Evolutionary conservation across 1,139 yeast genomes (phyloP), one percentile per base, ranked within the genome.

Genomic region (Suhomyces terraborum): DNA sequence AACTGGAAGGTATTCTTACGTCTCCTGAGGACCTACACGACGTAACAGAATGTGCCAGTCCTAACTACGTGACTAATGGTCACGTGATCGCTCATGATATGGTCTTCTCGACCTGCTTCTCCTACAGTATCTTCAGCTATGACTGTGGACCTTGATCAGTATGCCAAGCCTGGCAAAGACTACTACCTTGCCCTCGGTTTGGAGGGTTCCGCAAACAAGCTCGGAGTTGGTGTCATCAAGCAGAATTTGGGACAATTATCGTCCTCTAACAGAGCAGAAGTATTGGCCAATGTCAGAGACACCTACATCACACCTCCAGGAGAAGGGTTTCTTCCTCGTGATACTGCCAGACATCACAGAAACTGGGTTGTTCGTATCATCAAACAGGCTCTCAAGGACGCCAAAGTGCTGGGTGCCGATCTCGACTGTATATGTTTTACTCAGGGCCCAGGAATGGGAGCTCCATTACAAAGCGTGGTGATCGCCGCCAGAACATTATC

Each of bases 391-490:
- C 59, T 93, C 40, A 60, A 59, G 3, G 93, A 84, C 32, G 84
- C 96, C 3, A 61, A 66, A 0, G 59, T 88, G n/a, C 67, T 34
- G 43, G 74, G 76, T 0, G 38, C 58, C 2, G 94, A 88, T 38
- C 64, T 93, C 20, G 96, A 91, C 62, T 89, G 95, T 53, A 86
- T 93, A 40, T 89, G 97, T 61, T 93, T 91, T 61, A 93, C 98
- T 1, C 95, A 87, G 62, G 99, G 98, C 4, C 98, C 98, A 0
- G 99, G 99, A 1, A 94, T 93, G 98, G 99, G 98, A 3, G 98
- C 98, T 1, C 99, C 98, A 0, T 68, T 93, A 43, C 96, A 93
- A 54, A 82, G 94, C 48, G 97, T 89, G 28, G 98, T 86, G 2
- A 73, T 93, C 33, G 95, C 95, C 1, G 98, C 98, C 2, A 73